phyloP scores from a whole-genome alignment of 2,329 filamentous ascomycete species.

The Colletotrichum australisinense region DNA sequence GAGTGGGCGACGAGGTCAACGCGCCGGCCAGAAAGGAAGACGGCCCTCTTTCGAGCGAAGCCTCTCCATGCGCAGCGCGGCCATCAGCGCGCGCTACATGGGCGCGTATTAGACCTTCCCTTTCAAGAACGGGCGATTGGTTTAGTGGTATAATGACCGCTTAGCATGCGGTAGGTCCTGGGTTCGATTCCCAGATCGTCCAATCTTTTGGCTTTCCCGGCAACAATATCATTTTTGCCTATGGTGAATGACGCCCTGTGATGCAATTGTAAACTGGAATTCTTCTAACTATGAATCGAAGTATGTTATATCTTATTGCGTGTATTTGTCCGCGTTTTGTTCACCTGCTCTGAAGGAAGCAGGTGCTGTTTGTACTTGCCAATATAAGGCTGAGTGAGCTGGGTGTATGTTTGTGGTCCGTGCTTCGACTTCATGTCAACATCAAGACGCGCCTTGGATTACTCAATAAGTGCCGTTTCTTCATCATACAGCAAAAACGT shows the following conservation, averaged over 20 bases:
- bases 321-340: too few relatives aligned
- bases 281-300: too few relatives aligned
- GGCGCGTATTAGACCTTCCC: rapidly evolving
- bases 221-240: too few relatives aligned
- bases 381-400: not conserved
- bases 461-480: not conserved
- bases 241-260: not conserved
- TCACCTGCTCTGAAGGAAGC: not conserved
- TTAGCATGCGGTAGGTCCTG: conserved; percentile 35
- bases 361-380: not conserved
- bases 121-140: conserved; percentile 24
- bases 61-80: too few relatives aligned
- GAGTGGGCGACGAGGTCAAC: not conserved
- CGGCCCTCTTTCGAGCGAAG: not conserved
- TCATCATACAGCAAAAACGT: not conserved
- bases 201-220: not conserved
- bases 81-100: rapidly evolving
- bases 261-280: too few relatives aligned
- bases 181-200: conserved; percentile 36
- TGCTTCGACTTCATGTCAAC: not conserved
- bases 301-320: too few relatives aligned
- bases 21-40: not conserved
- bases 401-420: not conserved
- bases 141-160: conserved; percentile 36
- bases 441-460: not conserved